A percentile compares a stretch with the other conserved stretches of the same genome.
Evolutionary conservation across 2,329 filamentous ascomycete genomes (phyloP).

Genomic region (Beauveria scarabaeidicola): DNA sequence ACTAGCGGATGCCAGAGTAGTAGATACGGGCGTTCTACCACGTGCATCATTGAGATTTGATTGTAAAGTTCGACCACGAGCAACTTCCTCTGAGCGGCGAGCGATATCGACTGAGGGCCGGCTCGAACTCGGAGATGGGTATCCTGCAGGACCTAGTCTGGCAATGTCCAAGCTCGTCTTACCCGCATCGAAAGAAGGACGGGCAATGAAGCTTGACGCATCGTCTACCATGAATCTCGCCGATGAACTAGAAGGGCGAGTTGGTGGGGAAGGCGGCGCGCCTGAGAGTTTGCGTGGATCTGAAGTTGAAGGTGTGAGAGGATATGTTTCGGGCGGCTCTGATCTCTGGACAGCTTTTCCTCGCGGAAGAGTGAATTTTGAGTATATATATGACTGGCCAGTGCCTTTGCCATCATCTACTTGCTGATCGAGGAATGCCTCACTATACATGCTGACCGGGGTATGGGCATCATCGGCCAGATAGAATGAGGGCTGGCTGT

Average conservation of each 20-base stretch:
- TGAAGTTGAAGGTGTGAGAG: constrained; percentile 38
- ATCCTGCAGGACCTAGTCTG: constrained; percentile 27
- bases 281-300: constrained; percentile 35
- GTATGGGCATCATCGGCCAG: constrained; percentile 60
- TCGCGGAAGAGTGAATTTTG: constrained; percentile 74
- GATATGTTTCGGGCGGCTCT: constrained; percentile 45
- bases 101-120: constrained; percentile 36
- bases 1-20: constrained; percentile 40
- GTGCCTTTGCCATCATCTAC: constrained; percentile 39
- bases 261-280: constrained; percentile 54
- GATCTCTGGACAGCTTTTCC: constrained; percentile 70
- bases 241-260: constrained; percentile 50
- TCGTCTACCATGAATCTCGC: constrained; percentile 31
- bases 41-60: constrained; percentile 32
- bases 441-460: constrained; percentile 64
- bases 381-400: constrained; percentile 73
- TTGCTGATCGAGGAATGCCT: constrained; percentile 51
- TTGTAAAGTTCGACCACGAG: constrained; percentile 36
- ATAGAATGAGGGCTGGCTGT: constrained; percentile 57
- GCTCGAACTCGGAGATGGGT: constrained; percentile 36
- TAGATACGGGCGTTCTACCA: constrained; percentile 38
- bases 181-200: constrained; percentile 41
- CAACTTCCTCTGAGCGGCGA: constrained; percentile 39
- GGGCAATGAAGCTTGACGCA: constrained; percentile 25
- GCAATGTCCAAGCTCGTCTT: constrained; percentile 41